phyloP scores from a whole-genome alignment of 306 rosid genomes.

The Trifolium dubium region DNA sequence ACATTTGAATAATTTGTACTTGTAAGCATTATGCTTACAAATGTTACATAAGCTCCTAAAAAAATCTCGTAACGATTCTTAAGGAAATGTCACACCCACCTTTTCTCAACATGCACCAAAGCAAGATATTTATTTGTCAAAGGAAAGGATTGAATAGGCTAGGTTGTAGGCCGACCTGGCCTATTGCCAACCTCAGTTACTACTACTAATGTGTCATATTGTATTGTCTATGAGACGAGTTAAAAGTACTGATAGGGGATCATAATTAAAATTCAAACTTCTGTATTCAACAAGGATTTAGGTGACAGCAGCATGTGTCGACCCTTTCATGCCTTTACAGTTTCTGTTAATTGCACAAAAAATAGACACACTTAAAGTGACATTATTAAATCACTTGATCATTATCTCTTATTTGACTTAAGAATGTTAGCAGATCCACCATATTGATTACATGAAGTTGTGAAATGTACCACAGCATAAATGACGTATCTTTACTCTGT shows the following conservation, averaged over 20 bases:
- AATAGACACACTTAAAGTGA: not conserved
- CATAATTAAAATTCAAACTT: constrained; percentile 19
- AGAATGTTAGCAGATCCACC: constrained; percentile 19
- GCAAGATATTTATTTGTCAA: no score
- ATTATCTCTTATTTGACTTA: constrained; percentile 31
- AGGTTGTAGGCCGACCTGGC: no score
- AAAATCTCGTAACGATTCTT: no score
- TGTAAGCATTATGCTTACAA: no score
- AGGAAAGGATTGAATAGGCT: no score
- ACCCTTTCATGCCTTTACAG: constrained; percentile 9
- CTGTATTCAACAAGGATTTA: constrained; percentile 13
- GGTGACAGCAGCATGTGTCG: constrained; percentile 10
- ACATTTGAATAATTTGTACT: no score
- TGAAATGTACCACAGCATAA: constrained; percentile 6
- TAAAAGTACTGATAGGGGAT: not conserved
- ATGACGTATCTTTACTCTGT: constrained; percentile 27
- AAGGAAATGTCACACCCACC: no score
- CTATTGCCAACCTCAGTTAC: no score
- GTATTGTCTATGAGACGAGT: not conserved
- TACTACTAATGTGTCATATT: not conserved
- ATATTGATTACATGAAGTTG: constrained; percentile 4
- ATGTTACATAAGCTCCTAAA: no score
- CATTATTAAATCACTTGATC: constrained; percentile 30
- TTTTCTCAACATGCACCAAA: no score
- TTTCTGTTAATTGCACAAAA: constrained; percentile 27